phyloP scores from a whole-genome alignment of 2,329 filamentous ascomycete genomes.

The Colletotrichum musae region DNA sequence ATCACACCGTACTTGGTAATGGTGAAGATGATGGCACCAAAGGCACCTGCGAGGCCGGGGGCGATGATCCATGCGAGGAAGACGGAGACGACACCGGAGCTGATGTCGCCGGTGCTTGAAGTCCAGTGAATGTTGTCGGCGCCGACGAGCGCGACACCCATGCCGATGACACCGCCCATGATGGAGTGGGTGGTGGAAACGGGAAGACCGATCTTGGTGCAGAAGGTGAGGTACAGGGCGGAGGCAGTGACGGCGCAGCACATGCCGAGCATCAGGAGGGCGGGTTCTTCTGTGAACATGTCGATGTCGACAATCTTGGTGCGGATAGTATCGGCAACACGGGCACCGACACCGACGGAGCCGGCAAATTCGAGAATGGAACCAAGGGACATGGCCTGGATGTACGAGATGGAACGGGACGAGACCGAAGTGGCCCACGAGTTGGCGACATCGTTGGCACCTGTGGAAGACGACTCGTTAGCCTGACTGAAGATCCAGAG shows the following conservation, averaged over 20 bases:
- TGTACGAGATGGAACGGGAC: constrained; percentile 69
- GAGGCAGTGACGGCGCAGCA: constrained; percentile 55
- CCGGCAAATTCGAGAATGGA: constrained; percentile 65
- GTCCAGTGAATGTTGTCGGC: constrained; percentile 57
- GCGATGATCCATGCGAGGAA: constrained; percentile 63
- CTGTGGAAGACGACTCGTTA: constrained; percentile 16
- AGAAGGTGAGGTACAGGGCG: constrained; percentile 59
- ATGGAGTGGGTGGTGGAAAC: constrained; percentile 64
- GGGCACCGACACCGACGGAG: constrained; percentile 62
- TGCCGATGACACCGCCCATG: constrained; percentile 61
- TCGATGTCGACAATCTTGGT: constrained; percentile 59
- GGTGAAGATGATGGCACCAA: constrained; percentile 60
- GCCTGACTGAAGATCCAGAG: neutral
- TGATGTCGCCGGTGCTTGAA: constrained; percentile 43
- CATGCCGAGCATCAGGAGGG: constrained; percentile 59
- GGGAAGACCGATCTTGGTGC: constrained; percentile 50
- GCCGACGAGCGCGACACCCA: constrained; percentile 59
- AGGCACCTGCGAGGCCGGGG: constrained; percentile 59
- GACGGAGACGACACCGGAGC: constrained; percentile 60
- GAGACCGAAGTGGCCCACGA: constrained; percentile 74
- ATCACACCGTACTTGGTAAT: constrained; percentile 60
- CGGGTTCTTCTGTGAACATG: constrained; percentile 56
- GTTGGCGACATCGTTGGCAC: constrained; percentile 72
- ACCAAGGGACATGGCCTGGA: constrained; percentile 62
- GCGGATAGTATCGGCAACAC: constrained; percentile 63